phyloP scores from a whole-genome alignment of 768 basidiomycete genomes.

The Podaxis carcinomalis region DNA sequence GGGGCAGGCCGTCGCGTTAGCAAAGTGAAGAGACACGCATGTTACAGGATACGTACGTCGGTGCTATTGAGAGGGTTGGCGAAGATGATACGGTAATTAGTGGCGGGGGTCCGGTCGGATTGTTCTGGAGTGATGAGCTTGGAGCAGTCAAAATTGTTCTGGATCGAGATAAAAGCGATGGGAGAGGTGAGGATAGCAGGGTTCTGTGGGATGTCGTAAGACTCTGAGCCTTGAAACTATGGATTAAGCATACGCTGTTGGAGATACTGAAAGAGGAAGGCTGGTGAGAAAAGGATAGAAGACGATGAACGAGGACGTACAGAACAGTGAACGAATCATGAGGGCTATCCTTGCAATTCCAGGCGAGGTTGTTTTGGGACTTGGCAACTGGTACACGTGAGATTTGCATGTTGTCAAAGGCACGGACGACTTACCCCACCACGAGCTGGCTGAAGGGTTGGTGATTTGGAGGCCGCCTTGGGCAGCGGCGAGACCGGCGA shows the following conservation, averaged over 20 bases:
- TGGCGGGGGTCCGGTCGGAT: conserved; percentile 34
- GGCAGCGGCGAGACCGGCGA: conserved; percentile 33
- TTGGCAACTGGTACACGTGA: conserved; percentile 39
- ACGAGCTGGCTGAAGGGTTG: conserved; percentile 38
- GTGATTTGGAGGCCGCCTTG: conserved; percentile 34
- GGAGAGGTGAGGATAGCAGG: conserved; percentile 33
- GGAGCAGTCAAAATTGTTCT: conserved; percentile 59
- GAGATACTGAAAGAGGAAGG: conserved; percentile 30
- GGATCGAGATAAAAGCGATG: conserved; percentile 42
- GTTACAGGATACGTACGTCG: conserved; percentile 39
- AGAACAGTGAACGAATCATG: conserved; percentile 44
- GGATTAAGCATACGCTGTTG: conserved; percentile 24
- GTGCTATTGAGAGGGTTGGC: conserved; percentile 45
- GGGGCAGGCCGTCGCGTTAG: background rate
- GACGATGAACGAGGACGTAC: conserved; percentile 31
- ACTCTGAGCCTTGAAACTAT: background rate
- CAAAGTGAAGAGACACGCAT: background rate
- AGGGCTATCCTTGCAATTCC: conserved; percentile 47
- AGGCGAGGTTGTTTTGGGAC: conserved; percentile 52
- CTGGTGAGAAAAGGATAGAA: conserved; percentile 7
- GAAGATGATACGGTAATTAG: conserved; percentile 47
- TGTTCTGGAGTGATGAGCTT: conserved; percentile 43
- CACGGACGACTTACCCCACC: conserved; percentile 54
- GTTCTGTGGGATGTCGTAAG: conserved; percentile 20
- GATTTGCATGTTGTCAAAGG: background rate